A percentile compares a stretch with the other conserved stretches of the same genome.
Evolutionary conservation across 768 basidiomycete genomes (phyloP).

Genomic region (Pholiota molesta): DNA sequence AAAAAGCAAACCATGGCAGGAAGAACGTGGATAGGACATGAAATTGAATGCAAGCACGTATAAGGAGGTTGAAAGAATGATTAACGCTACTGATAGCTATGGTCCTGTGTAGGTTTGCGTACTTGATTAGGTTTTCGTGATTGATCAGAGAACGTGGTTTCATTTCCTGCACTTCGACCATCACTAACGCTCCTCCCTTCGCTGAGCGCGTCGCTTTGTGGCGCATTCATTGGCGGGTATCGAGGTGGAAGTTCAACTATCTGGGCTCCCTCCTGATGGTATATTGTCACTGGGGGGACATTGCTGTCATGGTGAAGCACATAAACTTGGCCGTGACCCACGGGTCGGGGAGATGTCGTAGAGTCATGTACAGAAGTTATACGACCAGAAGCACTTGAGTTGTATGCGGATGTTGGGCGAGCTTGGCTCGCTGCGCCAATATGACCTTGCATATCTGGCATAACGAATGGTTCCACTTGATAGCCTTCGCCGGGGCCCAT

Average conservation of each 20-base stretch:
- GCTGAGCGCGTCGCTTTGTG: slow-evolving; percentile 19
- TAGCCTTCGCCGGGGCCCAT: not conserved
- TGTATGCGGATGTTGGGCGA: slow-evolving; percentile 16
- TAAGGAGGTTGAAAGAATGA: not conserved
- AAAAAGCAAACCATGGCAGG: no score
- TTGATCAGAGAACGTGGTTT: slow-evolving; percentile 25
- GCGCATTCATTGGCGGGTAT: slow-evolving; percentile 35
- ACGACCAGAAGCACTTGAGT: slow-evolving; percentile 8
- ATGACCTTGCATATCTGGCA: slow-evolving; percentile 39
- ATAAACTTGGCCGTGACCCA: slow-evolving; percentile 41
- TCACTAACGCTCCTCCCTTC: slow-evolving; percentile 23
- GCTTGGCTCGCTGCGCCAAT: slow-evolving; percentile 4
- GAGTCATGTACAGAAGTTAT: slow-evolving; percentile 19
- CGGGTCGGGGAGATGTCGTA: slow-evolving; percentile 7
- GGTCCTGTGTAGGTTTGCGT: slow-evolving; percentile 20
- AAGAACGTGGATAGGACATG: no score
- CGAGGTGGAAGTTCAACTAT: slow-evolving; percentile 64
- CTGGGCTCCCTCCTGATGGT: slow-evolving; percentile 54
- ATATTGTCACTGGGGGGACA: slow-evolving; percentile 58
- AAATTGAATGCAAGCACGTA: no score
- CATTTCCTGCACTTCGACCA: slow-evolving; percentile 18
- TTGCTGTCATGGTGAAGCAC: slow-evolving; percentile 67
- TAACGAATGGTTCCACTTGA: slow-evolving; percentile 43
- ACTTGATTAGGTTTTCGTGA: slow-evolving; percentile 23
- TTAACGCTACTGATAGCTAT: not conserved